Conservation (phyloP, 78 protist species). For the Cavenderia fasciculata region DNA sequence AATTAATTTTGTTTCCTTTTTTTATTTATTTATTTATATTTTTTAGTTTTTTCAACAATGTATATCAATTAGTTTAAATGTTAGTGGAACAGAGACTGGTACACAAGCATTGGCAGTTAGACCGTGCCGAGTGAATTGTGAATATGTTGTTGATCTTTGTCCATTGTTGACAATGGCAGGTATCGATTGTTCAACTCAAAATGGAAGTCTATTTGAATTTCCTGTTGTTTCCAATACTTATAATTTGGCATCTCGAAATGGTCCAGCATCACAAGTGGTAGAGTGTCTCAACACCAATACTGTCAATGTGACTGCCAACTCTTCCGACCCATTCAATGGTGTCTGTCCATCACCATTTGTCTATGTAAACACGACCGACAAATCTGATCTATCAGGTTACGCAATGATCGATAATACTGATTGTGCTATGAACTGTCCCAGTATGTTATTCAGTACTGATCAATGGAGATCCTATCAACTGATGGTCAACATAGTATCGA, state of each 20-base stretch:
- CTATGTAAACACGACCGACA: not conserved
- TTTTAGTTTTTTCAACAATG: slow-evolving; percentile 30
- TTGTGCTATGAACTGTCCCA: slow-evolving; percentile 58
- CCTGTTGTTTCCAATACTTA: not conserved
- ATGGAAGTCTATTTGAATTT: not conserved
- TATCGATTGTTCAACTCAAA: not conserved
- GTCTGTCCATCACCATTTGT: slow-evolving; percentile 36
- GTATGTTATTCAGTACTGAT: slow-evolving; percentile 1
- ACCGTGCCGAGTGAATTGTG: slow-evolving; percentile 24
- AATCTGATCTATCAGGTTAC: slow-evolving; percentile 12
- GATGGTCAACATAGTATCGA: not conserved
- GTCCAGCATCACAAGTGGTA: not conserved
- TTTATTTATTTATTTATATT: no score
- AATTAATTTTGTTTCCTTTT: no score
- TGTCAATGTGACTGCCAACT: not conserved
- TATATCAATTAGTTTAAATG: not conserved
- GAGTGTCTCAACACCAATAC: slow-evolving; percentile 6
- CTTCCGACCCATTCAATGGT: not conserved
- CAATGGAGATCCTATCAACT: slow-evolving; percentile 12
- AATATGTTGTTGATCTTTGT: not conserved
- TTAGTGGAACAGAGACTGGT: not conserved
- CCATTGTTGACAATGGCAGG: not conserved
- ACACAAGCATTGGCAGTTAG: not conserved
- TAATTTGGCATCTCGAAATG: not conserved
- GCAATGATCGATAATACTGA: not conserved